A percentile compares a stretch with the other conserved stretches of the same genome.
phyloP scores from a whole-genome alignment of 2,329 filamentous ascomycete genomes.

The Coniochaeta ligniaria region DNA sequence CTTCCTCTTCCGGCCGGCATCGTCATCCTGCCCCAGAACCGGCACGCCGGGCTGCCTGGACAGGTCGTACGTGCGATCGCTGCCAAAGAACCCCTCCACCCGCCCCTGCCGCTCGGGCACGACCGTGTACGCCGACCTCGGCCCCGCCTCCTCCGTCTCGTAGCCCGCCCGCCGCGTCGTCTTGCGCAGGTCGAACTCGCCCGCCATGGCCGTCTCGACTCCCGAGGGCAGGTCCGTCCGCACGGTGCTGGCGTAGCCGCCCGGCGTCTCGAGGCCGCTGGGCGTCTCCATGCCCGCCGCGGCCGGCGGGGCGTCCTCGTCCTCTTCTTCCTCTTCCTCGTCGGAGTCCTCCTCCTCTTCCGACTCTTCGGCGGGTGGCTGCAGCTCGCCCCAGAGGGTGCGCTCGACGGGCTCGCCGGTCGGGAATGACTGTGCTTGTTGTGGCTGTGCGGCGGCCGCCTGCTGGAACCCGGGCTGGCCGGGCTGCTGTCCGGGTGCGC shows the following conservation, averaged over 20 bases:
- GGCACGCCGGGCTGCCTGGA: constrained; percentile 52
- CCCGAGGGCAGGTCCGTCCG: constrained; percentile 70
- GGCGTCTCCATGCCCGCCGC: constrained; percentile 62
- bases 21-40: constrained; percentile 73
- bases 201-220: constrained; percentile 66
- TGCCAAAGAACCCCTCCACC: constrained; percentile 91
- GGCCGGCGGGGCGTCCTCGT: constrained; percentile 48
- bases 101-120: constrained; percentile 82
- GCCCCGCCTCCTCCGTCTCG: constrained; percentile 74
- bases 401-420: constrained; percentile 75
- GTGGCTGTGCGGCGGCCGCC: constrained; percentile 11
- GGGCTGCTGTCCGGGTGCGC: constrained; percentile 14
- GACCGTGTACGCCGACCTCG: constrained; percentile 73
- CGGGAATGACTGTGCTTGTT: constrained; percentile 11
- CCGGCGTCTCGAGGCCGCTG: constrained; percentile 71
- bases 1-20: constrained; percentile 72
- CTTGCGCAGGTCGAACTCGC: constrained; percentile 90
- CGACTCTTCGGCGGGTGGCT: constrained; percentile 69
- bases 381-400: constrained; percentile 85
- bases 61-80: constrained; percentile 88
- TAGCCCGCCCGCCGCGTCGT: constrained; percentile 62
- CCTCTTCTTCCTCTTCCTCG: constrained; percentile 49
- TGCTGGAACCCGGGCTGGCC: constrained; percentile 6
- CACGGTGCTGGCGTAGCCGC: constrained; percentile 71
- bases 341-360: constrained; percentile 61